These are phyloP conservation scores for Serpula lacrymans DNA, from an alignment of 768 basidiomycete genomes.

Conservation along the genomic window DNA sequence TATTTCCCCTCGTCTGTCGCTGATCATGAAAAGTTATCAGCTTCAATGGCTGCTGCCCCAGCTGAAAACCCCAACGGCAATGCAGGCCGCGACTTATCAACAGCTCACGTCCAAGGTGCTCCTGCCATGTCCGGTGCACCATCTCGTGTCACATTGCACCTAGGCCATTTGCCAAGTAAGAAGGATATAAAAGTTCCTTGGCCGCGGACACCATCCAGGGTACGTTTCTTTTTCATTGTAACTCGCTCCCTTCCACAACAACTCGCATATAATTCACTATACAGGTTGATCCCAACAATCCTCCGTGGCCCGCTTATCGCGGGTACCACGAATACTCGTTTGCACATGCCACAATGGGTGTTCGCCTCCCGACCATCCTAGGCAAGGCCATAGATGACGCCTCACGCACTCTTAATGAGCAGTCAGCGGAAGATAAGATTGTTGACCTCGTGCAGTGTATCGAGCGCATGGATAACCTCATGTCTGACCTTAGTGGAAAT, in stretches of 20 bases:
- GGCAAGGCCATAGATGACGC: constrained; percentile 95
- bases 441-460: constrained; percentile 84
- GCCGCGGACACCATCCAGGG: constrained; percentile 73
- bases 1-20: constrained; percentile 35
- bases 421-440: constrained; percentile 78
- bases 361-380: constrained; percentile 91
- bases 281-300: constrained; percentile 80
- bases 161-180: constrained; percentile 73
- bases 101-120: constrained; percentile 9
- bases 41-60: constrained; percentile 1
- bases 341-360: constrained; percentile 92
- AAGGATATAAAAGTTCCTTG: constrained; percentile 68
- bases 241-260: not conserved
- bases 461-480: constrained; percentile 85
- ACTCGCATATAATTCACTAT: not conserved
- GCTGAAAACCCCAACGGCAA: constrained; percentile 8
- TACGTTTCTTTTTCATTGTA: constrained; percentile 24
- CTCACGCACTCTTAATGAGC: constrained; percentile 82
- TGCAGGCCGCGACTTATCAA: not conserved
- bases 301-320: constrained; percentile 78
- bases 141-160: constrained; percentile 63
- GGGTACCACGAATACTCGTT: constrained; percentile 83
- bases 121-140: constrained; percentile 33
- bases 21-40: constrained; percentile 15
- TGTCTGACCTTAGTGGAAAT: constrained; percentile 82